A percentile compares a stretch with the other conserved stretches of the same genome.
Conservation (phyloP, 106 monocot species). For the Amphibolis antarctica region DNA sequence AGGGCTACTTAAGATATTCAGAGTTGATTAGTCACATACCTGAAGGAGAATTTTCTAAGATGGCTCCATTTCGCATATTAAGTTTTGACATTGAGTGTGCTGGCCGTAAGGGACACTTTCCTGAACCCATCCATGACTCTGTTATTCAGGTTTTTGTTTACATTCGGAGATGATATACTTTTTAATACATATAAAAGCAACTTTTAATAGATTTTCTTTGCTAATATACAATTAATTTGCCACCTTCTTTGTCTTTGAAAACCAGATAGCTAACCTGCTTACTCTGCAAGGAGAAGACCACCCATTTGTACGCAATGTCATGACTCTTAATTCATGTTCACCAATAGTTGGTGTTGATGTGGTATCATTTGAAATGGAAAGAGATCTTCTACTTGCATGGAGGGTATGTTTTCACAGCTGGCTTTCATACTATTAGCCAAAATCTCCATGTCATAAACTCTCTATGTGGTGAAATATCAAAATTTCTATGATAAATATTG, state of each 20-base stretch:
- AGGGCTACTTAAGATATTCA: constrained; percentile 46
- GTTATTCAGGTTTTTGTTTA: constrained; percentile 74
- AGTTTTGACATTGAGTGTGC: constrained; percentile 99
- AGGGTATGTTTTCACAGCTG: constrained; percentile 30
- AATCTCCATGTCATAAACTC: background rate
- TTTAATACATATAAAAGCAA: background rate
- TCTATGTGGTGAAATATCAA: background rate
- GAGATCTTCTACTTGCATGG: constrained; percentile 91
- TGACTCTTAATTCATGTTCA: constrained; percentile 95
- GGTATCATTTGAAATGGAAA: constrained; percentile 88
- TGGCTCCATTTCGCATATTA: constrained; percentile 97
- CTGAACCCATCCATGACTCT: constrained; percentile 94
- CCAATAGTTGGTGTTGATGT: constrained; percentile 96
- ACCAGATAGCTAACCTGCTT: constrained; percentile 92
- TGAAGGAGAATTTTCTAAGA: constrained; percentile 91
- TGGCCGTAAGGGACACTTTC: constrained; percentile 96
- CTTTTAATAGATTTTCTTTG: background rate
- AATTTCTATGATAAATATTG: background rate
- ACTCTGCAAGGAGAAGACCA: constrained; percentile 83
- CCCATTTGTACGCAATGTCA: constrained; percentile 80
- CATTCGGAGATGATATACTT: background rate
- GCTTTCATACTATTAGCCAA: background rate
- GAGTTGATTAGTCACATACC: constrained; percentile 85
- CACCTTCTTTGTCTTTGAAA: background rate
- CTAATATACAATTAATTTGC: background rate